Base-by-base conservation (phyloP, 495 filamentous ascomycete genomes). In the Aspergillus affinis region DNA sequence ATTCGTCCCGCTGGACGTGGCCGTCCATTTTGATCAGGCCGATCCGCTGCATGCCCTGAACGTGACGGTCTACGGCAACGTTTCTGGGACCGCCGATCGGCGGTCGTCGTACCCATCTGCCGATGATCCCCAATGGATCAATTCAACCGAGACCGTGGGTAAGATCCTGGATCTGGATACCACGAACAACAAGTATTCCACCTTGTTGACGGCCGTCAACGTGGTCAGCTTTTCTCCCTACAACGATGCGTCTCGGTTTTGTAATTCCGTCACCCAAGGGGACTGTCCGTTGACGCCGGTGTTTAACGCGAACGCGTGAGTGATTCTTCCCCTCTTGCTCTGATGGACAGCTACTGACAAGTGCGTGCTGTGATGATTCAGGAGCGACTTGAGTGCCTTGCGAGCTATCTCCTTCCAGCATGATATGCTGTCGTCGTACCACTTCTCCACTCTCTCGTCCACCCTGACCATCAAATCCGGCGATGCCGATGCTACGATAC, bases 61-160 rank as follows among this genome's bases (percentile, higher is more conserved):
- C 58, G 75, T 97, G 27, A 96, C 87, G 1, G 85, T 96, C 20
- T 97, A 91, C 75, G 93, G 93, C 21, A 97, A 97, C 72, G 91
- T 98, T 20, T 87, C 87, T 26, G 94, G 94, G 8, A 76, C 75
- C 17, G 69, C 73, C 18, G 75, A 75, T 55, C 48, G 62, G 30
- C 67, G 78, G 20, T 53, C 72, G 5, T 60, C 70, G 17, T 78
- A 85, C 58, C 90, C 90, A 47, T 57, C 77, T 5, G 68, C 74
- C 47, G 69, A 82, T 49, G 74, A 82, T 62, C 68, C 78, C 5
- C 67, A 72, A 50, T 85, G 88, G 78, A 65, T 50, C 1, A 78
- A 91, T 67, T 64, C 76, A 0, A 86, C 81, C 47, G 72, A 78
- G 52, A 86, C 83, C 2, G 76, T 85, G 60, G 92, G 93, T 52